A percentile compares a stretch with the other conserved stretches of the same genome.
Evolutionary conservation across 2,329 filamentous ascomycete species (phyloP).

Genomic region (Ascochyta lentis): DNA sequence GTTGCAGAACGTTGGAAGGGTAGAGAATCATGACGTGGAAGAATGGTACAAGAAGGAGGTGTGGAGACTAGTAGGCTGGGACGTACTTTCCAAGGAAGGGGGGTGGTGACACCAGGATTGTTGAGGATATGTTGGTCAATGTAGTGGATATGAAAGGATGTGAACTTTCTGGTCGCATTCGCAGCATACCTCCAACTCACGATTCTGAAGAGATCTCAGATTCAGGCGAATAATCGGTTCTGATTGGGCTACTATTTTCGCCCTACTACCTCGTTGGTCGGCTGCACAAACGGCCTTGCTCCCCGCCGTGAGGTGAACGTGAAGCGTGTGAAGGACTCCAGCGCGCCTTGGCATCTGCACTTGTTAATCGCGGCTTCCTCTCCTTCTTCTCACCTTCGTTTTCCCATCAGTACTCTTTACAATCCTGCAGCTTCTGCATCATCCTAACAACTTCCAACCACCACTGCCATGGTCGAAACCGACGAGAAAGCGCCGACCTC

Average conservation of each 20-base stretch:
- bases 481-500: background rate
- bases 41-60: conserved; percentile 64
- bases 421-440: background rate
- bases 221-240: background rate
- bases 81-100: conserved; percentile 49
- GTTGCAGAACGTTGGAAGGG: conserved; percentile 41
- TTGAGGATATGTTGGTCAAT: background rate
- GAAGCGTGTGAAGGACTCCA: background rate
- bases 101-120: conserved; percentile 17
- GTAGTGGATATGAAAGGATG: background rate
- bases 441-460: background rate
- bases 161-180: too few relatives aligned
- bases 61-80: conserved; percentile 66
- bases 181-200: background rate
- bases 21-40: conserved; percentile 50
- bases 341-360: background rate
- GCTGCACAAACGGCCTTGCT: background rate
- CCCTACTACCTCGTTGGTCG: background rate
- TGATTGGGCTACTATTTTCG: too few relatives aligned
- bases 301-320: conserved; percentile 1
- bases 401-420: background rate
- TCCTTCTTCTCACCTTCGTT: background rate
- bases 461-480: background rate
- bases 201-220: background rate
- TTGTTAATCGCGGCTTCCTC: background rate